phyloP scores from a whole-genome alignment of 1,139 yeast genomes.

The Magnusiomyces magnusii region DNA sequence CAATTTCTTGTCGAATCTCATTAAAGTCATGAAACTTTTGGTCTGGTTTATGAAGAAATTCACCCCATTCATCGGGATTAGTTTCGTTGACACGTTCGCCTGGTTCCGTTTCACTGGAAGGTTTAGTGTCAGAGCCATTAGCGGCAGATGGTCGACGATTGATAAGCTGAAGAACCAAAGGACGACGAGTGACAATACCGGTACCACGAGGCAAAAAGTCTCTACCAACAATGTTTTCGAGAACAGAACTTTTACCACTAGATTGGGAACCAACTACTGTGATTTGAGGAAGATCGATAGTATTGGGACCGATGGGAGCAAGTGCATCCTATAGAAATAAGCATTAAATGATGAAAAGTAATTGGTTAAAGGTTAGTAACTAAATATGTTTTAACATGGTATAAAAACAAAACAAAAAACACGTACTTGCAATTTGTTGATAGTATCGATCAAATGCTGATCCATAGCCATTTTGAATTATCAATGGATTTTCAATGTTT shows the following conservation, averaged over 20 bases:
- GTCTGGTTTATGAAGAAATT: conserved; percentile 86
- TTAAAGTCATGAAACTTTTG: conserved; percentile 85
- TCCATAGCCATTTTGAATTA: conserved; percentile 48
- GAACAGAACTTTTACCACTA: conserved; percentile 86
- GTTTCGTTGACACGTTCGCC: conserved; percentile 7
- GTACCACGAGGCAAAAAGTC: conserved; percentile 95
- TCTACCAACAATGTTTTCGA: conserved; percentile 91
- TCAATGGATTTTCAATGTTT: not conserved
- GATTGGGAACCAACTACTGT: conserved; percentile 97
- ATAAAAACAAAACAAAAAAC: not conserved
- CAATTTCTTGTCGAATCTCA: conserved; percentile 86
- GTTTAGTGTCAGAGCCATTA: conserved; percentile 43
- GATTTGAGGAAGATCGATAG: conserved; percentile 81
- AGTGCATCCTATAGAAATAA: conserved; percentile 60
- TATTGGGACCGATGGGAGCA: conserved; percentile 74
- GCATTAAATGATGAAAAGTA: no score
- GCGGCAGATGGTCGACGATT: conserved; percentile 57
- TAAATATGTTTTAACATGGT: not conserved
- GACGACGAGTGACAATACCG: conserved; percentile 93
- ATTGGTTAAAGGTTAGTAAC: not conserved
- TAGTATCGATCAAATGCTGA: conserved; percentile 80
- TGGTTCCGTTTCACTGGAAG: conserved; percentile 24
- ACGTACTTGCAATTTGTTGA: conserved; percentile 57
- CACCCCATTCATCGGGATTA: conserved; percentile 75
- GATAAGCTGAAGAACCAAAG: conserved; percentile 73